Base-by-base conservation (phyloP, 108 stramenopile genomes). In the Nitzschia sp. region DNA sequence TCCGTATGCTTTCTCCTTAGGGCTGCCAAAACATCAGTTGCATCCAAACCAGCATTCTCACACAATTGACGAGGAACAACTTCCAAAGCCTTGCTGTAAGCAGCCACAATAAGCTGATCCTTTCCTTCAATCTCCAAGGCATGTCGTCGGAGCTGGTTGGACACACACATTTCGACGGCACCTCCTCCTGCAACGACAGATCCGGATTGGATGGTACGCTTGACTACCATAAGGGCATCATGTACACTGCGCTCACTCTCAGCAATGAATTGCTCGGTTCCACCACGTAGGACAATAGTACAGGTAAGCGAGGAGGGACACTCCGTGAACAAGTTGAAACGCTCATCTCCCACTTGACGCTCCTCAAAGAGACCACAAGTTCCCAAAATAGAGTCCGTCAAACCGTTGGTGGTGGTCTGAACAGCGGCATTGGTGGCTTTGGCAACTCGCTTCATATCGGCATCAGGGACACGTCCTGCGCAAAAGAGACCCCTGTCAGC, bases 261-360 rank as follows among this genome's bases (percentile, higher is more conserved):
- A 43, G 94, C 98, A 80, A 99, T 93, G 86, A 99, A 99, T 83
- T 99, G 96, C 71, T 98, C 97, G 14, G 90, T 91, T 19, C 98
- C 97, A 41, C 98, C 98, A 10, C 98, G 88, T 17, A 99, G 79
- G 24, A 99, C 83, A 63, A 99, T 92, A 22, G 98, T 99, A 6
- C 94, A 94, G 14, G 98, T 98, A 63, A 93, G 76, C 19, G 90
- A 81, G 10, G 79, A 69, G 15, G 96, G 93, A 82, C 98, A 99
- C 15, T 93, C 93, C 8, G 92, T 94, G 79, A 99, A 98, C 14
- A 98, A 67, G 72, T 99, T 98, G 91, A 95, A 99, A 41, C 97
- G 75, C 70, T 98, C 97, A 67, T 95, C 96, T 26, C 98, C 98
- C 46, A 99, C 92, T 75, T 87, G 96, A 24, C 66, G 84, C 77